These are phyloP conservation scores for Termitomyces sp. DNA, from an alignment of 768 basidiomycete genomes.

Conservation along the genomic window DNA sequence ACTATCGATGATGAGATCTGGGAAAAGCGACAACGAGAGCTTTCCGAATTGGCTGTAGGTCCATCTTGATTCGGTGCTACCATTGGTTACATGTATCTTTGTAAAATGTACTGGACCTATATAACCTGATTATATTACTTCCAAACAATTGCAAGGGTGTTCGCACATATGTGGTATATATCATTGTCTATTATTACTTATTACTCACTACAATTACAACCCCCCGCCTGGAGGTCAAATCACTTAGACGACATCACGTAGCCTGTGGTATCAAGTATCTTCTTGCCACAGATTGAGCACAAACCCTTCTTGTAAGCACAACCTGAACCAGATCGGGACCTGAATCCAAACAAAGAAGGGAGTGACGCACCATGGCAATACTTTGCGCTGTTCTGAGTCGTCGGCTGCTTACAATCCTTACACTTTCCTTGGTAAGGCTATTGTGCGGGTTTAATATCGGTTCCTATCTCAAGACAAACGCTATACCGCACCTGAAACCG, in stretches of 20 bases:
- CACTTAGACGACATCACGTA: slow-evolving; percentile 87
- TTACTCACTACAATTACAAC: slow-evolving; percentile 13
- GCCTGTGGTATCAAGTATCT: slow-evolving; percentile 79
- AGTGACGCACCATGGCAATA: slow-evolving; percentile 76
- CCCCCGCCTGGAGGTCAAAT: slow-evolving; percentile 1
- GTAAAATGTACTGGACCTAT: background rate
- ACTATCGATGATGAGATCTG: slow-evolving; percentile 90
- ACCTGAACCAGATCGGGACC: slow-evolving; percentile 38
- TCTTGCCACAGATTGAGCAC: slow-evolving; percentile 85
- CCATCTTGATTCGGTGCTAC: slow-evolving; percentile 11
- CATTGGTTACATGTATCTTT: slow-evolving; percentile 6
- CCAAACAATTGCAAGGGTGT: background rate
- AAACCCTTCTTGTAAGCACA: slow-evolving; percentile 87
- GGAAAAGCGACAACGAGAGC: slow-evolving; percentile 43
- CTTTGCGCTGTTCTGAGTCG: slow-evolving; percentile 84
- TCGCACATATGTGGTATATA: background rate
- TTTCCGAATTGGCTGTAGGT: slow-evolving; percentile 3
- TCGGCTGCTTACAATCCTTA: slow-evolving; percentile 82
- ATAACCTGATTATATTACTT: slow-evolving; percentile 1
- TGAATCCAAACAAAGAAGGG: slow-evolving; percentile 1
- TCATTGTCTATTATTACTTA: background rate
- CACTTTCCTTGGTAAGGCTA: slow-evolving; percentile 87
- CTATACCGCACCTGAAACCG: slow-evolving; percentile 62
- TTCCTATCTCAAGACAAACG: slow-evolving; percentile 17
- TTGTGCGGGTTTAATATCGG: slow-evolving; percentile 19